Percentiles rank a stretch among this genome's conserved stretches.
Evolutionary conservation across 1,139 yeast species (phyloP).

Genomic region (Taphrina wiesneri): DNA sequence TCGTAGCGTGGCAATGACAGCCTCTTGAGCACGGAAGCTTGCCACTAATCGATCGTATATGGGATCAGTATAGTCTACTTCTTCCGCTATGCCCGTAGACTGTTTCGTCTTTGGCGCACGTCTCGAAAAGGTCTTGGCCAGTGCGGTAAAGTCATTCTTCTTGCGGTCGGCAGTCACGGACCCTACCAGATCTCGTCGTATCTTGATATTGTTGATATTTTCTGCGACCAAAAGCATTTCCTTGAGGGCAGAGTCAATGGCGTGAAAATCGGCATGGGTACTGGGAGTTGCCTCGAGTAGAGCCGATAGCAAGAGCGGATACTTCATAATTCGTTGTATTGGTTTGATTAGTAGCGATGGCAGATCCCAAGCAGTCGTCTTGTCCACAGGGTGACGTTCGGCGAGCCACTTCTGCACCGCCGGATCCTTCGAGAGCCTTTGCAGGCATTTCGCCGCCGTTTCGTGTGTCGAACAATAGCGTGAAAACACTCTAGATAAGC

Average conservation of each 20-base stretch:
- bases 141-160: slow-evolving; percentile 23
- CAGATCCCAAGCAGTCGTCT: slow-evolving; percentile 49
- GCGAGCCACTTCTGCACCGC: slow-evolving; percentile 45
- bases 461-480: slow-evolving; percentile 36
- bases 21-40: slow-evolving; percentile 12
- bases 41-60: slow-evolving; percentile 14
- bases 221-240: slow-evolving; percentile 43
- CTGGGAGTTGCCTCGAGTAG: slow-evolving; percentile 42
- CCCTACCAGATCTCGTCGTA: slow-evolving; percentile 30
- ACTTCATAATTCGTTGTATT: slow-evolving; percentile 50
- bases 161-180: slow-evolving; percentile 16
- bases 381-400: slow-evolving; percentile 38
- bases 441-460: slow-evolving; percentile 26
- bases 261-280: slow-evolving; percentile 44
- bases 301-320: slow-evolving; percentile 46
- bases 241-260: slow-evolving; percentile 43
- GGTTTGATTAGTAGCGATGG: slow-evolving; percentile 51
- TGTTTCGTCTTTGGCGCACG: slow-evolving; percentile 20
- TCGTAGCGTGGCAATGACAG: slow-evolving; percentile 3
- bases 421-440: slow-evolving; percentile 38
- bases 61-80: not conserved
- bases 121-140: slow-evolving; percentile 34
- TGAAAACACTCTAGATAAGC: slow-evolving; percentile 34
- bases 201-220: slow-evolving; percentile 43
- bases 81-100: slow-evolving; percentile 13